Conservation (phyloP, 768 basidiomycete genomes). For the Phylloporus rhodoxanthus region DNA sequence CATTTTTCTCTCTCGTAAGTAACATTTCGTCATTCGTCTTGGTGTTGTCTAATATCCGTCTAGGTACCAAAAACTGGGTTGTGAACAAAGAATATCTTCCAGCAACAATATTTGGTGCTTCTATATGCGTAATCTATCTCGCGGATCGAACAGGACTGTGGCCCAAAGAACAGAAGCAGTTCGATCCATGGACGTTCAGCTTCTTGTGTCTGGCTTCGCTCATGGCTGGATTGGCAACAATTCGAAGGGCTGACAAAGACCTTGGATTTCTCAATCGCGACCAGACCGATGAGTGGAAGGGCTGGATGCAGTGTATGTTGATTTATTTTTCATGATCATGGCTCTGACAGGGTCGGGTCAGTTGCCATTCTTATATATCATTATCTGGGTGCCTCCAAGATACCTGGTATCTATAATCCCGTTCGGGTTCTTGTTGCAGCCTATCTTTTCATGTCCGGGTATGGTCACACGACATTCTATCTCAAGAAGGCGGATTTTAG, state of each 20-base stretch:
- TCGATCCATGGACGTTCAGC: slow-evolving; percentile 60
- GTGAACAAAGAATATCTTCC: slow-evolving; percentile 29
- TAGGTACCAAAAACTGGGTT: slow-evolving; percentile 17
- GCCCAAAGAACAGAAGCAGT: slow-evolving; percentile 87
- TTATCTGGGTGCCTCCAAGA: slow-evolving; percentile 82
- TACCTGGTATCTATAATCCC: slow-evolving; percentile 90
- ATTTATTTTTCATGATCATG: neutral
- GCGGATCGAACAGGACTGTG: slow-evolving; percentile 85
- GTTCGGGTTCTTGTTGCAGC: slow-evolving; percentile 84
- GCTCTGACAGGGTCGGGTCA: slow-evolving; percentile 25
- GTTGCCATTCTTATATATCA: slow-evolving; percentile 91
- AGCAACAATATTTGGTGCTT: slow-evolving; percentile 57
- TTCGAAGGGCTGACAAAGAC: slow-evolving; percentile 73
- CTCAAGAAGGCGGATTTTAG: slow-evolving; percentile 86
- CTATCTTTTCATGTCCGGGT: slow-evolving; percentile 92
- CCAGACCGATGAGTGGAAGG: slow-evolving; percentile 97
- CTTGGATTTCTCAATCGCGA: slow-evolving; percentile 85
- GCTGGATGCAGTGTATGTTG: slow-evolving; percentile 90
- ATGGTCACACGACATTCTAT: slow-evolving; percentile 85
- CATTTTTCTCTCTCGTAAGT: slow-evolving; percentile 34
- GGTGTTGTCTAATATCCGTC: slow-evolving; percentile 11
- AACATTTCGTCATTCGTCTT: neutral
- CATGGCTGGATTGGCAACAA: slow-evolving; percentile 52
- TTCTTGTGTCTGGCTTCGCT: slow-evolving; percentile 52
- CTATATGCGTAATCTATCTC: slow-evolving; percentile 62